Percentiles rank a stretch among this genome's conserved stretches.
These are phyloP conservation scores for Ophiostoma ips DNA, from an alignment of 2,329 filamentous ascomycete species.

Conservation along the genomic window DNA sequence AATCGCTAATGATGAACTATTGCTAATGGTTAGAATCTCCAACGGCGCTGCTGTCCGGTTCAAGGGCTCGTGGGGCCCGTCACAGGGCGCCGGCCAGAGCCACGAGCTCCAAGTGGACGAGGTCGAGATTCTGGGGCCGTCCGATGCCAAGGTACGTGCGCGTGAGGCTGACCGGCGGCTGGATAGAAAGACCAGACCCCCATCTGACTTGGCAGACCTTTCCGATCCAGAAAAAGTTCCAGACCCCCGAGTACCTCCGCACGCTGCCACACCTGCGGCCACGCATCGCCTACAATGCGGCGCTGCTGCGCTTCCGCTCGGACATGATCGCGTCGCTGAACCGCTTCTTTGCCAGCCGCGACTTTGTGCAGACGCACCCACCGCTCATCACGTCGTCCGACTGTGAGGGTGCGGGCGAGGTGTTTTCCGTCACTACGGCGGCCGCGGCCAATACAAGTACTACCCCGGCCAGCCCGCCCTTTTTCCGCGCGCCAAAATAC, in stretches of 20 bases:
- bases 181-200: constrained; percentile 23
- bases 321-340: constrained; percentile 60
- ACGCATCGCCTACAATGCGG: constrained; percentile 66
- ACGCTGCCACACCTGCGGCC: constrained; percentile 76
- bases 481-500: constrained; percentile 83
- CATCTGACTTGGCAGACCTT: constrained; percentile 39
- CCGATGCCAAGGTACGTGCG: constrained; percentile 45
- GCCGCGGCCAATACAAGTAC: constrained; percentile 1
- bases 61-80: constrained; percentile 62
- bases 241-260: constrained; percentile 76
- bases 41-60: constrained; percentile 71
- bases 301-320: constrained; percentile 71
- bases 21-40: constrained; percentile 4
- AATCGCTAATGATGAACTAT: not conserved
- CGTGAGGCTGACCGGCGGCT: constrained; percentile 31
- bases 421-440: constrained; percentile 52
- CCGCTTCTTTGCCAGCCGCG: constrained; percentile 56
- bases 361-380: constrained; percentile 75
- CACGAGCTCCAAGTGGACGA: constrained; percentile 67
- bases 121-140: constrained; percentile 58
- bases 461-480: constrained; percentile 22
- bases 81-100: constrained; percentile 52
- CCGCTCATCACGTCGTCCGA: constrained; percentile 94
- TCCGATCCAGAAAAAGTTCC: constrained; percentile 93
- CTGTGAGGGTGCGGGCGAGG: constrained; percentile 91